Evolutionary conservation across 768 basidiomycete species (phyloP).

Genomic region (Calocybe gangraenosa): DNA sequence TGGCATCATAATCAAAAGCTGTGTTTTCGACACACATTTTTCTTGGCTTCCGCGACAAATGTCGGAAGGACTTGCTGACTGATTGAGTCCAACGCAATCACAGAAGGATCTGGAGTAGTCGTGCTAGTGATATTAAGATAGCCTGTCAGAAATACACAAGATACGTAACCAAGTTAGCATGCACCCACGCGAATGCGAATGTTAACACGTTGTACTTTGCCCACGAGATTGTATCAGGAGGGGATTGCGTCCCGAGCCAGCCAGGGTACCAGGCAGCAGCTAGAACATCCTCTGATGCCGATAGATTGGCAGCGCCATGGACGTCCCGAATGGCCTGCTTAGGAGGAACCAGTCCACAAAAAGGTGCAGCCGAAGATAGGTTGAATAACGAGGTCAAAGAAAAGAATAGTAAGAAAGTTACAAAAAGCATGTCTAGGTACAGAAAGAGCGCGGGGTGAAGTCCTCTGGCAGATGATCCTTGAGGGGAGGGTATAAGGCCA

Average conservation of each 20-base stretch:
- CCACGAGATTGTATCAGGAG: constrained; percentile 48
- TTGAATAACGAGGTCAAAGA: constrained; percentile 22
- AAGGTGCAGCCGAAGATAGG: constrained; percentile 23
- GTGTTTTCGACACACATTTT: constrained; percentile 28
- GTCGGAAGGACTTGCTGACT: constrained; percentile 44
- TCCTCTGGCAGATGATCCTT: not conserved
- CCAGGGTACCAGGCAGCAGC: constrained; percentile 54
- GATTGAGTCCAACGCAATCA: constrained; percentile 33
- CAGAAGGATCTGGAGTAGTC: constrained; percentile 29
- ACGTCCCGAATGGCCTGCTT: constrained; percentile 5
- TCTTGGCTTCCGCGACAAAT: constrained; percentile 49
- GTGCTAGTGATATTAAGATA: constrained; percentile 21
- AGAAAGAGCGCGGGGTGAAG: constrained; percentile 1
- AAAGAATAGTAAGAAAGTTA: constrained; percentile 4
- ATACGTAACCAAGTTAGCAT: not conserved
- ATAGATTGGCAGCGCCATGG: constrained; percentile 1
- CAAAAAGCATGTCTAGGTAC: constrained; percentile 3
- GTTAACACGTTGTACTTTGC: constrained; percentile 46
- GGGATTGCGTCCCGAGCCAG: constrained; percentile 39
- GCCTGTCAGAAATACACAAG: not conserved
- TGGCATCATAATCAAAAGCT: not conserved
- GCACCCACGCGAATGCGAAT: constrained; percentile 44
- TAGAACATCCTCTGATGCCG: constrained; percentile 28
- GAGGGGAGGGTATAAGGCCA: not conserved
- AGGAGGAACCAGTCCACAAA: constrained; percentile 31